These are phyloP conservation scores for Suillus variegatus DNA, from an alignment of 768 basidiomycete genomes.

Conservation along the genomic window DNA sequence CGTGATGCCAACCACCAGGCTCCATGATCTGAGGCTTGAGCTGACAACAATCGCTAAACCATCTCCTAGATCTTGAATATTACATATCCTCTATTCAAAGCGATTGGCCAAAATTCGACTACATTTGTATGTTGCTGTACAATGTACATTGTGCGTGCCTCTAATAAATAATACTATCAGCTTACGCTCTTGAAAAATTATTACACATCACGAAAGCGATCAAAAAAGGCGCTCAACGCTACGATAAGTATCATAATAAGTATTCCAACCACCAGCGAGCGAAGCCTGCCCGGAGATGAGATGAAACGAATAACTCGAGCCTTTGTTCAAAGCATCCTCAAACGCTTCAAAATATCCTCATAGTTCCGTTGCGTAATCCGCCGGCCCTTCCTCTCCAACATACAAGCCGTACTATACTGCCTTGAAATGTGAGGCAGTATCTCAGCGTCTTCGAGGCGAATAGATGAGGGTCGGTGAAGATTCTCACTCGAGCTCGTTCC, in stretches of 20 bases:
- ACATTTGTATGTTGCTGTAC: background rate
- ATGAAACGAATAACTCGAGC: background rate
- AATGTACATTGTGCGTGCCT: background rate
- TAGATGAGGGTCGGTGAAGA: background rate
- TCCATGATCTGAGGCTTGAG: background rate
- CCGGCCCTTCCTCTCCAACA: slow-evolving; percentile 39
- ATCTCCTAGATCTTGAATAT: background rate
- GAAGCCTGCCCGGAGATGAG: background rate
- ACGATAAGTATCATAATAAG: background rate
- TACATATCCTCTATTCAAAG: background rate
- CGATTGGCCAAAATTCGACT: background rate
- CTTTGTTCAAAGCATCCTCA: slow-evolving; percentile 31
- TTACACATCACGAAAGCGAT: background rate
- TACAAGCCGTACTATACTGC: slow-evolving; percentile 38
- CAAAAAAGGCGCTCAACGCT: background rate
- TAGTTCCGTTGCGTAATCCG: slow-evolving; percentile 40
- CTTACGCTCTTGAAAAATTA: background rate
- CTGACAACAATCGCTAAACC: background rate
- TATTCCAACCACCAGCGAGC: background rate
- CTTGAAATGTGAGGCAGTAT: slow-evolving; percentile 7
- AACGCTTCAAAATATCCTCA: slow-evolving; percentile 32
- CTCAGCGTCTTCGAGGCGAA: background rate
- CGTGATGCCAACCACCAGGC: background rate
- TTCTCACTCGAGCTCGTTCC: background rate
- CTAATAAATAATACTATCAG: background rate